These are phyloP conservation scores for Pharnaceum exiguum DNA, from an alignment of 148 eudicot genomes.

Conservation along the genomic window DNA sequence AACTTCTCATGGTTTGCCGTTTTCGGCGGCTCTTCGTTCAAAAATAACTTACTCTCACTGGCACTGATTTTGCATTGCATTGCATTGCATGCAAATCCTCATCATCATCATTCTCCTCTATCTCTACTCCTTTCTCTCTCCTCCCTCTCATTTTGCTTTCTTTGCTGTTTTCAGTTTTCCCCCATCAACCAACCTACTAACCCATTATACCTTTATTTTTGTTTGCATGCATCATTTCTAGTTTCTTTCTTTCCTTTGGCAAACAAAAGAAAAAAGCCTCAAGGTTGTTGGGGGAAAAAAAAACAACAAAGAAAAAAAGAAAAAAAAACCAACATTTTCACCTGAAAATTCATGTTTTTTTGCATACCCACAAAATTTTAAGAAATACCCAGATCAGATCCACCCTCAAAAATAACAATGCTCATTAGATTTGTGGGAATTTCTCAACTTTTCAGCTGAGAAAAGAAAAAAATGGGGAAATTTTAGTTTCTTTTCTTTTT, in stretches of 20 bases:
- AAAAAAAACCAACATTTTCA: neutral
- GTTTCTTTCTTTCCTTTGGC: neutral
- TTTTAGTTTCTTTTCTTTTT: neutral
- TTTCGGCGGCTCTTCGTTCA: slow-evolving; percentile 21
- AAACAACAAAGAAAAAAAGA: neutral
- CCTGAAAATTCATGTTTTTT: slow-evolving; percentile 1
- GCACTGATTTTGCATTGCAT: neutral
- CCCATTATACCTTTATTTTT: too few species aligned
- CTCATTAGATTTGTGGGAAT: neutral
- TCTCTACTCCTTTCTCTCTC: neutral
- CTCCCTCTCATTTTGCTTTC: neutral
- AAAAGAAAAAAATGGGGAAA: neutral
- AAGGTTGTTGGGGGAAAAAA: neutral
- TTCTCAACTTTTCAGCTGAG: neutral
- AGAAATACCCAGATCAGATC: slow-evolving; percentile 22
- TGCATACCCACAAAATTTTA: slow-evolving; percentile 4
- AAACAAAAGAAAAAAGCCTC: neutral
- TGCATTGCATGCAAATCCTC: neutral
- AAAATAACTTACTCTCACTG: too few species aligned
- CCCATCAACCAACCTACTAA: too few species aligned
- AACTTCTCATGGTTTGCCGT: slow-evolving; percentile 20
- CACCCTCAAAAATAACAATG: neutral
- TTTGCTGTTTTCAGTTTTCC: too few species aligned
- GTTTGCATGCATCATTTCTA: too few species aligned
- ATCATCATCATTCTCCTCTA: neutral